phyloP scores from a whole-genome alignment of 192 early-diverging fungal genomes.

The Backusella tuberculispora region DNA sequence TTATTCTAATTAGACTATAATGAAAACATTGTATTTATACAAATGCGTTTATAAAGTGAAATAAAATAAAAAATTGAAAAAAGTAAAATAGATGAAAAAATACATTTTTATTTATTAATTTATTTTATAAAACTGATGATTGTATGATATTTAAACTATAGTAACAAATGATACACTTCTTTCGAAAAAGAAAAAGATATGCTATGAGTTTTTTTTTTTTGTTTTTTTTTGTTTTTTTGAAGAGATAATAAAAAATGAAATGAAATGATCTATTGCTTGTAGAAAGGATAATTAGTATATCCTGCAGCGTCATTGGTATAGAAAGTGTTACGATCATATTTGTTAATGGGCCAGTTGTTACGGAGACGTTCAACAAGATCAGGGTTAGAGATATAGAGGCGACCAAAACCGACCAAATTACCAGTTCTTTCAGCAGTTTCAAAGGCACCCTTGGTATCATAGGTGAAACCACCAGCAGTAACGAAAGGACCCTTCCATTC shows the following conservation, averaged over 20 bases:
- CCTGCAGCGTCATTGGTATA: constrained; percentile 21
- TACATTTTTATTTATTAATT: background rate
- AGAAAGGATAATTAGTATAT: constrained; percentile 43
- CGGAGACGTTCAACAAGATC: constrained; percentile 37
- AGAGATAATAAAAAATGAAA: too few relatives aligned
- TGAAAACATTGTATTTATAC: too few relatives aligned
- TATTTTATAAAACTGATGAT: background rate
- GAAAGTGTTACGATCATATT: constrained; percentile 36
- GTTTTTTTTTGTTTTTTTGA: too few relatives aligned
- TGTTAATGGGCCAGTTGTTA: constrained; percentile 30
- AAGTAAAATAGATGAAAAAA: background rate
- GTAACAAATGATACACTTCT: background rate
- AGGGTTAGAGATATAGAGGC: constrained; percentile 43
- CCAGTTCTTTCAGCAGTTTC: constrained; percentile 25
- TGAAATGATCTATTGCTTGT: constrained; percentile 1
- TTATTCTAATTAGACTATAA: too few relatives aligned
- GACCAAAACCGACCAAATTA: constrained; percentile 36
- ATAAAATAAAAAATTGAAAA: background rate
- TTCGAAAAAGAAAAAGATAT: background rate
- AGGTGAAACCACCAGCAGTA: constrained; percentile 28
- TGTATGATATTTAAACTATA: background rate
- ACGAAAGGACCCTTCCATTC: constrained; percentile 34
- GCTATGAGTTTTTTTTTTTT: too few relatives aligned
- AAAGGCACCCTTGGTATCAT: constrained; percentile 19
- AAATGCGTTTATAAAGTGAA: too few relatives aligned